These are phyloP conservation scores for Scorias spongiosa DNA, from an alignment of 2,329 filamentous ascomycete species.

Conservation along the genomic window DNA sequence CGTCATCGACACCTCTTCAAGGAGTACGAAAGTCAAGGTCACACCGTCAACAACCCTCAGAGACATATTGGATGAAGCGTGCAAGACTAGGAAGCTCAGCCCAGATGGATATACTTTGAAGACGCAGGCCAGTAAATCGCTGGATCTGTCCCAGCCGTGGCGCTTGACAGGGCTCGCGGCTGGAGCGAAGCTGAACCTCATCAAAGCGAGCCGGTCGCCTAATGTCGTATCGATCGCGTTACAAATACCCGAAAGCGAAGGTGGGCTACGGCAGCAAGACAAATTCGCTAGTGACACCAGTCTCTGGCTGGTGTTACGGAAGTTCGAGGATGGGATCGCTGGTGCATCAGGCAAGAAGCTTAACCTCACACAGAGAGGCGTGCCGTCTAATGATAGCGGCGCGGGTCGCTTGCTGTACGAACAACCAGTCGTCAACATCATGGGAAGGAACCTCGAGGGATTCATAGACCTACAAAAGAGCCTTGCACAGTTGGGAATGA, in stretches of 20 bases:
- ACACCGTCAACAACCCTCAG: slow-evolving; percentile 65
- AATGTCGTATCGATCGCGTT: slow-evolving; percentile 79
- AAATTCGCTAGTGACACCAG: slow-evolving; percentile 82
- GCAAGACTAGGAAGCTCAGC: slow-evolving; percentile 60
- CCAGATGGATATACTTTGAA: slow-evolving; percentile 67
- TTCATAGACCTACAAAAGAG: slow-evolving; percentile 82
- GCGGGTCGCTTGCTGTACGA: slow-evolving; percentile 74
- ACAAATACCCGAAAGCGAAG: slow-evolving; percentile 62
- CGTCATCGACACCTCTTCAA: slow-evolving; percentile 67
- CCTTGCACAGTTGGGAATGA: slow-evolving; percentile 71
- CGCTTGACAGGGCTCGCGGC: slow-evolving; percentile 67
- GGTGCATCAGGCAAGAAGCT: slow-evolving; percentile 34
- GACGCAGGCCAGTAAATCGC: slow-evolving; percentile 70
- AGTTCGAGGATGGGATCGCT: slow-evolving; percentile 69
- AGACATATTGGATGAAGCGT: slow-evolving; percentile 78
- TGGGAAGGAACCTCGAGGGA: slow-evolving; percentile 62
- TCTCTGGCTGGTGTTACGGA: slow-evolving; percentile 76
- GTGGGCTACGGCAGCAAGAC: slow-evolving; percentile 52
- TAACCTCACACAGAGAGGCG: slow-evolving; percentile 72
- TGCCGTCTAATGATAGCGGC: slow-evolving; percentile 47
- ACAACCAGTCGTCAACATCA: slow-evolving; percentile 67
- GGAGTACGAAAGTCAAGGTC: slow-evolving; percentile 69
- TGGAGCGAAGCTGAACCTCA: slow-evolving; percentile 84
- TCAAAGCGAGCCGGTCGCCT: slow-evolving; percentile 71
- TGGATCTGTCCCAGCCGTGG: slow-evolving; percentile 75